Conservation (phyloP, 495 filamentous ascomycete genomes). For the Neurospora cerealis region DNA sequence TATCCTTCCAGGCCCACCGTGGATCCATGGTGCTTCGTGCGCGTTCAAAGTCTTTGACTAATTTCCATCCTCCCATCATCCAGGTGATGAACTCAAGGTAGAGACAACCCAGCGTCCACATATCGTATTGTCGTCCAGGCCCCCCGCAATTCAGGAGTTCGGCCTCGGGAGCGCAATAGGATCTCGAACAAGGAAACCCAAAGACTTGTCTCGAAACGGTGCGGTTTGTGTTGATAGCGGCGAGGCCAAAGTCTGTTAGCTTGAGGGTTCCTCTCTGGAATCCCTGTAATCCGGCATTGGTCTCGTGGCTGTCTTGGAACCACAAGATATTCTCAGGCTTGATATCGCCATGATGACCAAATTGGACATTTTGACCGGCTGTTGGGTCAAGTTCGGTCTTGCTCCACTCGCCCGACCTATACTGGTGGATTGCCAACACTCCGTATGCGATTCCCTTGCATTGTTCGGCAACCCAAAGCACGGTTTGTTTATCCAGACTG, state of each 20-base stretch:
- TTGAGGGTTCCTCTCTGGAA: constrained; percentile 2
- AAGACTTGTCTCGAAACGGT: background rate
- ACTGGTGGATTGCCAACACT: constrained; percentile 9
- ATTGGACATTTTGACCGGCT: constrained; percentile 11
- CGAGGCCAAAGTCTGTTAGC: constrained; percentile 15
- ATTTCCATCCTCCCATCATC: constrained; percentile 5
- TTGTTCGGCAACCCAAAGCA: constrained; percentile 14
- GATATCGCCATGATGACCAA: constrained; percentile 15
- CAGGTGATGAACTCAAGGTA: constrained; percentile 23
- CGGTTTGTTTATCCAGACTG: background rate
- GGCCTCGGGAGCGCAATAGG: constrained; percentile 16
- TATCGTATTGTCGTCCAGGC: constrained; percentile 14
- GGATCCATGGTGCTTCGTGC: too few relatives aligned
- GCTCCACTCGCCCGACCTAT: background rate
- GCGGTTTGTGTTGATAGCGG: constrained; percentile 1
- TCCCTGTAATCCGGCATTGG: background rate
- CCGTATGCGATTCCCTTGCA: constrained; percentile 16
- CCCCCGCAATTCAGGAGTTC: constrained; percentile 5
- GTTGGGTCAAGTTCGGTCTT: background rate
- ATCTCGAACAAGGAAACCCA: background rate
- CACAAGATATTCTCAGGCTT: constrained; percentile 19
- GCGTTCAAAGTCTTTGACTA: background rate
- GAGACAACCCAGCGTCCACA: constrained; percentile 24
- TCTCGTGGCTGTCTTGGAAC: background rate
- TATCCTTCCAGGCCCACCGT: too few relatives aligned